Evolutionary conservation across 2,329 filamentous ascomycete genomes (phyloP), one percentile per base, ranked within the genome.

Genomic region (Neopestalotiopsis sp.): DNA sequence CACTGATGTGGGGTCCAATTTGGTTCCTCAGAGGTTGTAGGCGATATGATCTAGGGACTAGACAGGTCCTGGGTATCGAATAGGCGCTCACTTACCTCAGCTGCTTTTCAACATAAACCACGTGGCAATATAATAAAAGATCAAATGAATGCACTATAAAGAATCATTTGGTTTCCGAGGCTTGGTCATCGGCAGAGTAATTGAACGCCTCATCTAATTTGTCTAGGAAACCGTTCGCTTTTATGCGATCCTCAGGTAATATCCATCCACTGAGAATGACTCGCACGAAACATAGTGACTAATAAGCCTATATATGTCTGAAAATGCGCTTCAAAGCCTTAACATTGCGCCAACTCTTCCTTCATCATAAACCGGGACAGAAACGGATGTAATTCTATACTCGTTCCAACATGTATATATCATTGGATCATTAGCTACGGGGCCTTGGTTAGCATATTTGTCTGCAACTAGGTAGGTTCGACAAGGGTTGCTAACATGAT

Each of bases 401-500:
- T 30, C 10, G 12, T 20, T n/a, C 24, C 14, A 65, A 24, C 10
- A 30, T 65, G 42, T 49, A 49, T 38, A 24, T 20, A 34, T 17
- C n/a, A 24, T 32, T 42, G 45, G 34, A 66, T 66, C 52, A 66
- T 28, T 28, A 28, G 65, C 65, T 66, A 32, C 24, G 28, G 12
- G 12, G n/a, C 40, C 17, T n/a, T n/a, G 24, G 28, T 65, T 28
- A 65, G 63, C 30, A 32, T 17, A 9, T 32, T 40, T 34, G 42
- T 45, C 24, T 30, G 14, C 4, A 7, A 17, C n/a, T 32, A 13
- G 17, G 10, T 14, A 24, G n/a, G 20, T n/a, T 42, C 45, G 42
- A 7, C 57, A 68, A 72, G 72, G 72, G 65, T 69, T 69, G 52
- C 75, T 74, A 63, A 78, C 72, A 75, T 76, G 69, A 65, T 71